Evolutionary conservation across 1,284 basidiomycete genomes (phyloP), one percentile per base, ranked within the genome.

Genomic region (Mycena citricolor): DNA sequence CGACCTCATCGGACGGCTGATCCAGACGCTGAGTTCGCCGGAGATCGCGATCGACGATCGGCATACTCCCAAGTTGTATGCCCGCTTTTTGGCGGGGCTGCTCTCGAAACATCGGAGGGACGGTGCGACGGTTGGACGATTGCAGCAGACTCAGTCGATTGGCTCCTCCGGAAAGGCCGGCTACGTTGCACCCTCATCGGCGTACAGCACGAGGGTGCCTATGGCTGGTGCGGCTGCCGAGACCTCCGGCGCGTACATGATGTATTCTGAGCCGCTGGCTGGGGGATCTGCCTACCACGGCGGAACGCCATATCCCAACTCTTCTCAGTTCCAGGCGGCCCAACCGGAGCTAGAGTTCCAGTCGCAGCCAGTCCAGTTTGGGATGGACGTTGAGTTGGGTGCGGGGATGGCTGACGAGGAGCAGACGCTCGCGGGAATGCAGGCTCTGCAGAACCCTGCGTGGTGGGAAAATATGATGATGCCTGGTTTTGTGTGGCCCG

Each of bases 401-500:
- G 61, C 54, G 39, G 55, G 60, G 6, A 61, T 73, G 32, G 65
- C 69, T 7, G 78, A 77, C 13, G 71, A 77, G 8, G 81, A 84
- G 32, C 51, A 52, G 35, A 74, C 79, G 61, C 68, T 86, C 43
- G 85, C 83, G 3, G 76, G 84, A 20, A 83, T 90, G 79, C 73
- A 80, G 44, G 78, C 79, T 16, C 67, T 89, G 43, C 80, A 83
- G 53, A 86, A 80, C 44, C 80, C 81, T 1, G 71, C 67, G 20
- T 89, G 80, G 73, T 87, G 83, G n/a, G n/a, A n/a, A n/a, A 83
- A 77, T 41, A 82, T 86, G 78, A 81, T 89, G 81, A 85, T 88
- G 82, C 86, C 86, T 37, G 86, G 86, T 10, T 62, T 61, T 35
- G 57, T 57, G 7, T 62, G 61, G 61, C 55, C 59, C 4, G 61